Percentiles rank a stretch among this genome's conserved stretches.
Evolutionary conservation across 495 filamentous ascomycete genomes (phyloP).

Genomic region (Bathelium albidoporum): DNA sequence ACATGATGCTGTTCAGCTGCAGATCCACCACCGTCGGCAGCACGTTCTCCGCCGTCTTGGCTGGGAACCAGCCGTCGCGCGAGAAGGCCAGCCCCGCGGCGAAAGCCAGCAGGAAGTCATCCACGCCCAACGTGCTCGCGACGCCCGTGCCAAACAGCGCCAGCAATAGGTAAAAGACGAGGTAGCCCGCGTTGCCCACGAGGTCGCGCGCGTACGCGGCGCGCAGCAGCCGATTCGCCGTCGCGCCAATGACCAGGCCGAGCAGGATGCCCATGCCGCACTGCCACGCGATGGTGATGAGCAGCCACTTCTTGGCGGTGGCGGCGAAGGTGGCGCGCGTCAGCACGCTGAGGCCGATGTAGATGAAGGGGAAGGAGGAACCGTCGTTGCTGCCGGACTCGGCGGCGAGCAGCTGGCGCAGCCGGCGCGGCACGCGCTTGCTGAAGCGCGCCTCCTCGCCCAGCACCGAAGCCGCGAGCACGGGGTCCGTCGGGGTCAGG

Average conservation of each 20-base stretch:
- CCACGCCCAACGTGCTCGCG: slow-evolving; percentile 35
- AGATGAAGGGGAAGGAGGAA: slow-evolving; percentile 40
- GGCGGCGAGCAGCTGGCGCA: slow-evolving; percentile 38
- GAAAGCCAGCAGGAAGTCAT: slow-evolving; percentile 44
- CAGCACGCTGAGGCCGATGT: slow-evolving; percentile 33
- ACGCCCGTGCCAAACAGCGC: slow-evolving; percentile 39
- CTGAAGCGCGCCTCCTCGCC: slow-evolving; percentile 37
- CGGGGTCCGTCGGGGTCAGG: slow-evolving; percentile 42
- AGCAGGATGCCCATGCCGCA: slow-evolving; percentile 34
- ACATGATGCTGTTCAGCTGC: slow-evolving; percentile 39
- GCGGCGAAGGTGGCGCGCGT: slow-evolving; percentile 21
- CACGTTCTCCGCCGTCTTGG: slow-evolving; percentile 33
- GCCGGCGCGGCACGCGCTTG: slow-evolving; percentile 33
- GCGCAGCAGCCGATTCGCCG: slow-evolving; percentile 33
- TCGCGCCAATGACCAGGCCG: slow-evolving; percentile 33
- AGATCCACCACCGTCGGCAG: slow-evolving; percentile 38
- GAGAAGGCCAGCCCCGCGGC: slow-evolving; percentile 42
- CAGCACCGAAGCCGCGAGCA: slow-evolving; percentile 39
- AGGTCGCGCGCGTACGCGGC: slow-evolving; percentile 28
- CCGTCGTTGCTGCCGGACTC: slow-evolving; percentile 45
- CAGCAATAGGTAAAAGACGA: slow-evolving; percentile 43
- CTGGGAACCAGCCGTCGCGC: slow-evolving; percentile 38
- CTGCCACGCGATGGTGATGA: slow-evolving; percentile 42
- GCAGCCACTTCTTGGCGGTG: slow-evolving; percentile 36
- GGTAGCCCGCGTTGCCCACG: slow-evolving; percentile 34